Evolutionary conservation across 75 land plant genomes (phyloP), one percentile per base, ranked within the genome.

Genomic region (Picea sitchensis): DNA sequence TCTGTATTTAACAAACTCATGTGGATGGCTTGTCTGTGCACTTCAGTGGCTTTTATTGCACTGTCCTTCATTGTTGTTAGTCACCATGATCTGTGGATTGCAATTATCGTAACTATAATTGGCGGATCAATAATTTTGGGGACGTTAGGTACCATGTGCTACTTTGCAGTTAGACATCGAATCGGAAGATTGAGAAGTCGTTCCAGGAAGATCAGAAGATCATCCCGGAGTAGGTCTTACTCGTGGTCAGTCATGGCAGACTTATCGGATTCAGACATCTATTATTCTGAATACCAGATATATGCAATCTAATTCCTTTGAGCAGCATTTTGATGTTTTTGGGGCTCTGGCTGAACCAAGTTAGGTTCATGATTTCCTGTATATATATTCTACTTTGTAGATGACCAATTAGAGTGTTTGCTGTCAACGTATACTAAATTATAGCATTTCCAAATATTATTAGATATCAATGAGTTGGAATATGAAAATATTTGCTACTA

Each of bases 1-100:
- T 89, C 87, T 81, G 88, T 91, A 71, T 87, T 91, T 17, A 91
- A 91, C 89, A 91, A 91, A 84, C 83, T 89, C 36, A 91, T 91
- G 93, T 91, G 93, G 93, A 18, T 86, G 65, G 93, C 93, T 62
- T 91, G 93, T 23, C 78, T 89, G 36, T 87, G 78, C 82, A 89
- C 90, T 57, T 91, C 93, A 20, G 76, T 85, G 31, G 83, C 93
- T 18, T 91, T 91, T 74, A 85, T 91, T 58, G 83, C 93, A 0
- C 83, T 91, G 8, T 76, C 89, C 2, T 91, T 83, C 56, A 79
- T 91, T 57, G 91, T 91, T 17, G 91, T 91, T 7, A 89, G 93
- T 12, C 51, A 58, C 11, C 69, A 81, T 18, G 79, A 58, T 20
- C 59, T 77, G 80, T 91, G 93, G 93, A 82, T 91, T 21, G 93